Percentiles rank a stretch among this genome's conserved stretches.
Evolutionary conservation across 139 green algal species (phyloP).

Genomic region (Ettlia oleoabundans): DNA sequence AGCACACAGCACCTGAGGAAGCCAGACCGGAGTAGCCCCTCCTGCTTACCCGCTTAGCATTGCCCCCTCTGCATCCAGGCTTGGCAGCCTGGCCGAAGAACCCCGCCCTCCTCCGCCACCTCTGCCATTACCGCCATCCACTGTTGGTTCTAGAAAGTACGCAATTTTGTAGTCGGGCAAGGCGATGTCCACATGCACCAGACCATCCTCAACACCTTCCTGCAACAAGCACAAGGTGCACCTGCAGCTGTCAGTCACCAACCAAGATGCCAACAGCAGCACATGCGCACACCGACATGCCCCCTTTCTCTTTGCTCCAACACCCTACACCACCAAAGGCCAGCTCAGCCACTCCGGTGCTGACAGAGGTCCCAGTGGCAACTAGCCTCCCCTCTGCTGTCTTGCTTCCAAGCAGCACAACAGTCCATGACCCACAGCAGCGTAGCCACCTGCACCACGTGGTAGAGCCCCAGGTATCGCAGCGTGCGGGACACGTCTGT

Average conservation of each 20-base stretch:
- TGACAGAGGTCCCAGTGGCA: neutral
- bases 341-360: neutral
- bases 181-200: conserved; percentile 48
- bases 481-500: conserved; percentile 42
- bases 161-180: conserved; percentile 49
- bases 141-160: conserved; percentile 33
- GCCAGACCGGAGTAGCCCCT: neutral
- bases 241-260: neutral
- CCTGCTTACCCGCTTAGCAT: conserved; percentile 38
- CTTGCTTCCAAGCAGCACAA: neutral
- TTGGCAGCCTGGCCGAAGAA: neutral
- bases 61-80: conserved; percentile 21
- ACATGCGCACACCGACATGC: neutral
- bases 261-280: neutral
- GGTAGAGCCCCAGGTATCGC: conserved; percentile 35
- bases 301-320: neutral
- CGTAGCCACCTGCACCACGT: conserved; percentile 22
- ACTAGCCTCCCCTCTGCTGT: neutral
- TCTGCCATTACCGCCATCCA: neutral
- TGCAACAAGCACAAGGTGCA: neutral
- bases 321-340: neutral
- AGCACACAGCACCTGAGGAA: neutral
- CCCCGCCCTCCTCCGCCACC: too few relatives aligned
- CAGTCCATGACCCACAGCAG: neutral
- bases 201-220: conserved; percentile 44